These are phyloP conservation scores for Gracilaria vermiculophylla DNA, from an alignment of 23 red algal genomes.

Conservation along the genomic window DNA sequence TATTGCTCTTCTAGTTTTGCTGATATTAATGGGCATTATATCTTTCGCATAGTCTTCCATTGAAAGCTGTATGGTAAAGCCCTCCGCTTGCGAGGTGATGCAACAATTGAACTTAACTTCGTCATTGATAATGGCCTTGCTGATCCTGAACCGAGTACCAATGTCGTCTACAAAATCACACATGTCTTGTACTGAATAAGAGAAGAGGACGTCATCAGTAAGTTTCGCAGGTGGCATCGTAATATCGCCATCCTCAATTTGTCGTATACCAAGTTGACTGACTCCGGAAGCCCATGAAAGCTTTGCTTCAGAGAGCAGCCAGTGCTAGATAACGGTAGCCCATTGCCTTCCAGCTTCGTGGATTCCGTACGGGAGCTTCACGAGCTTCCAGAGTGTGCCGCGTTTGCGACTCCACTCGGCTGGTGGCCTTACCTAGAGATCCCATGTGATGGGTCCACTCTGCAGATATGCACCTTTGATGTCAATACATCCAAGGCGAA, in stretches of 20 bases:
- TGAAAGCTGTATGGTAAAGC: background rate
- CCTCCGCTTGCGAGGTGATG: background rate
- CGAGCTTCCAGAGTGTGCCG: constrained; percentile 25
- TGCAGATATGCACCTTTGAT: constrained; percentile 21
- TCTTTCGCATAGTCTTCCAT: background rate
- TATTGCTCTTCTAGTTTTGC: background rate
- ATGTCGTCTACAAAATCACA: background rate
- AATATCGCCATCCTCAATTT: background rate
- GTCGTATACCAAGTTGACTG: background rate
- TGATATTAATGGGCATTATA: background rate
- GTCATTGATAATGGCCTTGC: constrained; percentile 25
- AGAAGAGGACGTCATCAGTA: background rate
- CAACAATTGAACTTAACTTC: background rate
- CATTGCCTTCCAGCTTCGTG: constrained; percentile 17
- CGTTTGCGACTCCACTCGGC: constrained; percentile 4
- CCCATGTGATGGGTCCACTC: constrained; percentile 10
- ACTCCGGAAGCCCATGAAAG: background rate
- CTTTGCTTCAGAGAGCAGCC: background rate
- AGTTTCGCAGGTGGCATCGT: background rate
- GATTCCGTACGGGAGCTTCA: constrained; percentile 29
- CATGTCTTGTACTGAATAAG: background rate
- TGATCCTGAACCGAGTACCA: background rate
- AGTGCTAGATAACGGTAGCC: background rate
- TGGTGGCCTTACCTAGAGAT: constrained; percentile 29
- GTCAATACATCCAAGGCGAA: constrained; percentile 10